Evolutionary conservation across 73 alveolate genomes (phyloP).

Genomic region (Tetrahymena thermophila): DNA sequence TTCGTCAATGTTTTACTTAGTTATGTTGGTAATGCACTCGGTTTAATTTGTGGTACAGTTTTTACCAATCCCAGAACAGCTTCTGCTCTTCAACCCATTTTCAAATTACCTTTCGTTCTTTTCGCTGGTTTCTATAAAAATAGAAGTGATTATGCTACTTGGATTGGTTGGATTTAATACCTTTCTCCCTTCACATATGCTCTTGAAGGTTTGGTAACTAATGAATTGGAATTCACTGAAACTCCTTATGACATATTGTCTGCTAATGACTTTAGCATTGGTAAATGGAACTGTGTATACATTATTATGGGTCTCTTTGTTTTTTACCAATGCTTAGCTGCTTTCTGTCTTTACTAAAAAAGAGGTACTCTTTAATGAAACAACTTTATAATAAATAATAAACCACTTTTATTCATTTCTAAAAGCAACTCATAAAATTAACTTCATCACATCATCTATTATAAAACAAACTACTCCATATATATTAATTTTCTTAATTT

Average conservation of each 20-base stretch:
- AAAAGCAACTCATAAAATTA: no score
- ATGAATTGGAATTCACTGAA: neutral
- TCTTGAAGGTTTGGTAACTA: neutral
- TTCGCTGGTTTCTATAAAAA: slow-evolving; percentile 2
- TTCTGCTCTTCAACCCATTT: neutral
- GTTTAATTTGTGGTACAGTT: neutral
- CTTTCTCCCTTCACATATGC: slow-evolving; percentile 3
- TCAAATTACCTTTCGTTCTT: neutral
- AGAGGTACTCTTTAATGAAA: neutral
- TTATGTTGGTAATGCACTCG: neutral
- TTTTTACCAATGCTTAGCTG: neutral
- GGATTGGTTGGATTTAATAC: slow-evolving; percentile 9
- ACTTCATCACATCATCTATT: neutral
- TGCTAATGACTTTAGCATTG: neutral
- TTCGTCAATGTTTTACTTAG: neutral
- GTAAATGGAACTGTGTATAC: neutral
- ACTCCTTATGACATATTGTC: neutral
- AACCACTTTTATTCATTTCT: neutral
- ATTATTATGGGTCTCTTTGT: neutral
- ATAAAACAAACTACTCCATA: neutral
- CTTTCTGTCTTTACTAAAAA: neutral
- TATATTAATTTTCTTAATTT: neutral
- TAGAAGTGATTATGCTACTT: neutral
- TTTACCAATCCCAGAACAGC: neutral
- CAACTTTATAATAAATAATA: neutral